Base-by-base conservation (phyloP, 352 stramenopile species). In the Phytophthora tubulina region DNA sequence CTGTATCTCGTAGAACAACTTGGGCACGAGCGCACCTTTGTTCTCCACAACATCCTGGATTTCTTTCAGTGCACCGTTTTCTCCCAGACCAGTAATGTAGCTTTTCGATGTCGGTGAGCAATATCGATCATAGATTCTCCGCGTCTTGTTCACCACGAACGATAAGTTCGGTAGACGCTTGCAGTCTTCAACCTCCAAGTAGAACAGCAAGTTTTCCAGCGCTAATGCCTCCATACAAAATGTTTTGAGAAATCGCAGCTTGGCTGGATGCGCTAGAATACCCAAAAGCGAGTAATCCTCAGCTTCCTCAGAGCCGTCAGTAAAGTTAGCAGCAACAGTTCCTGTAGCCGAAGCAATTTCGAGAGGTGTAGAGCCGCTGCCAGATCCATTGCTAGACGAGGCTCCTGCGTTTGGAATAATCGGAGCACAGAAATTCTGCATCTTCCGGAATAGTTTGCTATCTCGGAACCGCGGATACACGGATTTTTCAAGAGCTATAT, bases 141-240 rank as follows among this genome's bases (percentile, higher is more conserved):
- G 80, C 2, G 88, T 90, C 46, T 90, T 91, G 61, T 88, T 91
- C 21, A 86, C 74, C 55, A 95, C 90, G 62, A 93, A 95, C 45
- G 83, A 92, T 35, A 94, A 69, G 59, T 95, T 95, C 1, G 88
- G 88, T 42, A 95, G 57, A 0, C 88, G 85, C 63, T 95, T 95
- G 75, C 86, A 94, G 67, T 95, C 88, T 52, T 95, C 88, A 9
- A 95, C 88, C 41, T 95, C 88, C 8, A 95, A 63, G 66, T 93
- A 93, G 63, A 95, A 95, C 42, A 95, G 83, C 50, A 95, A 53
- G 45, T 95, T 95, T 65, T 95, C 88, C 27, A 94, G 62, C n/a
- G 84, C 81, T 4, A 95, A 59, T 17, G 87, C 88, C 52, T 95
- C 86, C 76, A 95, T 92, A 61, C 88, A 95, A 60, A 91, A 95